Evolutionary conservation across 805 yeast genomes (phyloP), one percentile per base, ranked within the genome.

Genomic region (Blastobotrys robertii): DNA sequence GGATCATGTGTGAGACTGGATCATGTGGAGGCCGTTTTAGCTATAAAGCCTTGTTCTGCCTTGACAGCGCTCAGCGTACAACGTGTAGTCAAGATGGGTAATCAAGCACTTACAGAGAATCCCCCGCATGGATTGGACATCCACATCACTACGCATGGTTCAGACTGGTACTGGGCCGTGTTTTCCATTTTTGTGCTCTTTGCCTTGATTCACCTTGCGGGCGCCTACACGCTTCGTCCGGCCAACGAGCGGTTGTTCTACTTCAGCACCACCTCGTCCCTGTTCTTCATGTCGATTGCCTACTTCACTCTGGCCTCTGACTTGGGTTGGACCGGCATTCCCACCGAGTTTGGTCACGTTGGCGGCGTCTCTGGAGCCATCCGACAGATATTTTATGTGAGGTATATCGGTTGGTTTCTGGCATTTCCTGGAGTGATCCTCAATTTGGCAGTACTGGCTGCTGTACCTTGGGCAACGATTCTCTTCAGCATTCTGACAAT

Each of bases 121-220:
- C 72, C 73, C 7, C 62, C 70, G 38, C 48, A 63, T 4, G 61
- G 57, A 13, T 59, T 69, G 40, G 81, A 75, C 48, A 69, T 76
- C 54, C 71, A 70, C 43, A 46, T 79, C 30, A 77, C 81, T 9
- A 47, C 55, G 10, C 75, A 72, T 52, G 84, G 85, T 56, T 76
- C 82, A 7, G 74, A 74, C 57, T 79, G 82, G 83, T 66, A 73
- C 50, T 79, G 83, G 83, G 72, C 84, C 1, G 79, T 65, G 10
- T 77, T 79, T 53, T 57, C 73, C 3, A 41, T 75, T 32, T 70
- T 76, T 51, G 65, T 65, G 13, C 38, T 67, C 1, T 54, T 67
- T n/a, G 54, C 74, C 3, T 22, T 68, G 11, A 39, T 54, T n/a
- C 47, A 51, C 49, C 47, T 54, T 34, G 50, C 49, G 22, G 39